Percentiles rank a stretch among this genome's conserved stretches.
Evolutionary conservation across 2,329 filamentous ascomycete genomes (phyloP).

Genomic region (Akanthomyces muscarius): DNA sequence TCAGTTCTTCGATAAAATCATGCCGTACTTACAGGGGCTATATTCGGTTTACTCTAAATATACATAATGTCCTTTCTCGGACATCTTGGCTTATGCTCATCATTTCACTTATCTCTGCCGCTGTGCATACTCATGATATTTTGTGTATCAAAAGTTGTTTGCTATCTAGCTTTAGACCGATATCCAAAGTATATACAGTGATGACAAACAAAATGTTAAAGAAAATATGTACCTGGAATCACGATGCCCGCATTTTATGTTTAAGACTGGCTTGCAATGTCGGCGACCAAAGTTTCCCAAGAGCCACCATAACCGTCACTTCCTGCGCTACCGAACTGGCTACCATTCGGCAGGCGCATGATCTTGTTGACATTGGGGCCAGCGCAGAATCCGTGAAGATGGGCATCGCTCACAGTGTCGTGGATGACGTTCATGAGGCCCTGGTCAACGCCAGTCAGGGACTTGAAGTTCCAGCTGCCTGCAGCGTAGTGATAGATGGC

Average conservation of each 20-base stretch:
- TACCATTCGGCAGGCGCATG: conserved; percentile 20
- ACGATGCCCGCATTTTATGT: not conserved
- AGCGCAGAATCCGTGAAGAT: conserved; percentile 20
- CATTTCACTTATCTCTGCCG: not conserved
- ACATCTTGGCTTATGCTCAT: not conserved
- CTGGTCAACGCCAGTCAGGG: conserved; percentile 19
- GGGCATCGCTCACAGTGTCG: conserved; percentile 12
- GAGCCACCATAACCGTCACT: conserved; percentile 21
- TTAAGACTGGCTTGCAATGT: conserved; percentile 21
- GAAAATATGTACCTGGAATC: not conserved
- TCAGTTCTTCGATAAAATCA: not conserved
- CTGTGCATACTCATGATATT: not conserved
- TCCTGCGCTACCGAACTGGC: conserved; percentile 19
- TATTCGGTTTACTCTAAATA: too few relatives aligned
- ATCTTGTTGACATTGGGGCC: conserved; percentile 19
- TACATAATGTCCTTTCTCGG: not conserved
- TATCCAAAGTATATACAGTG: not conserved
- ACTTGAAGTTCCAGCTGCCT: conserved; percentile 13
- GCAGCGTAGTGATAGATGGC: conserved; percentile 13
- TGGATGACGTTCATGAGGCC: conserved; percentile 22
- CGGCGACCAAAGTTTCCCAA: conserved; percentile 20
- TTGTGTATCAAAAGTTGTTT: not conserved
- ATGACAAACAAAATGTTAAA: not conserved
- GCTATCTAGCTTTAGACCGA: not conserved
- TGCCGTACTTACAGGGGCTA: not conserved